Percentiles rank a stretch among this genome's conserved stretches.
These are phyloP conservation scores for Bruguiera sexangula DNA, from an alignment of 345 rosid genomes.

Conservation along the genomic window DNA sequence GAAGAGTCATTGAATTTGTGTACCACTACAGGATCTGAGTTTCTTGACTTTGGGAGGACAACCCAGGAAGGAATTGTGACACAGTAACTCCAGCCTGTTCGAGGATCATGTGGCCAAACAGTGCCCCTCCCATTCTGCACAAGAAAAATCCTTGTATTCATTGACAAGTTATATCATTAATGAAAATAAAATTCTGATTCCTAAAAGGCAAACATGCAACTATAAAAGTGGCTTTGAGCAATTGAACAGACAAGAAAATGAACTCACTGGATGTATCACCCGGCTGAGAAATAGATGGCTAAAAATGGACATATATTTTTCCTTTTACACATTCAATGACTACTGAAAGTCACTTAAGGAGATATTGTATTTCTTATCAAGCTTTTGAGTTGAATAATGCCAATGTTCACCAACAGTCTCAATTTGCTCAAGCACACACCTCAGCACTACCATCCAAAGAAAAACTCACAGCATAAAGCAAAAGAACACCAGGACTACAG, in stretches of 20 bases:
- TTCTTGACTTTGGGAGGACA: slow-evolving; percentile 81
- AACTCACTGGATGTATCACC: not conserved
- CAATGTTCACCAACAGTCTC: not conserved
- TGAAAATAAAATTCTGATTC: not conserved
- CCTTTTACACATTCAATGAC: not conserved
- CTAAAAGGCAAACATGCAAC: not conserved
- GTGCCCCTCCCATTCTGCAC: slow-evolving; percentile 87
- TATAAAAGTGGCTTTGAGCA: not conserved
- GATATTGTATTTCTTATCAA: not conserved
- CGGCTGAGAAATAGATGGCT: not conserved
- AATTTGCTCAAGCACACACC: not conserved
- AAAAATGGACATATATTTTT: not conserved
- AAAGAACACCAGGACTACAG: too few relatives aligned
- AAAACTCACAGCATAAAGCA: not conserved
- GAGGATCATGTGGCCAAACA: slow-evolving; percentile 88
- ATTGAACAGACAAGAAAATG: not conserved
- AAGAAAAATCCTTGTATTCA: slow-evolving; percentile 2
- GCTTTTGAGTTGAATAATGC: not conserved
- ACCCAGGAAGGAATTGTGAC: slow-evolving; percentile 86
- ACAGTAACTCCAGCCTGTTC: slow-evolving; percentile 95
- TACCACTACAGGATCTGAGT: slow-evolving; percentile 99
- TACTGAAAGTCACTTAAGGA: not conserved
- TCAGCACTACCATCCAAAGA: not conserved
- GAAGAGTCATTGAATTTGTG: slow-evolving; percentile 26
- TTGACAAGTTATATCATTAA: not conserved